Base-by-base conservation (phyloP, 2,329 filamentous ascomycete species). In the Pyricularia sp. region DNA sequence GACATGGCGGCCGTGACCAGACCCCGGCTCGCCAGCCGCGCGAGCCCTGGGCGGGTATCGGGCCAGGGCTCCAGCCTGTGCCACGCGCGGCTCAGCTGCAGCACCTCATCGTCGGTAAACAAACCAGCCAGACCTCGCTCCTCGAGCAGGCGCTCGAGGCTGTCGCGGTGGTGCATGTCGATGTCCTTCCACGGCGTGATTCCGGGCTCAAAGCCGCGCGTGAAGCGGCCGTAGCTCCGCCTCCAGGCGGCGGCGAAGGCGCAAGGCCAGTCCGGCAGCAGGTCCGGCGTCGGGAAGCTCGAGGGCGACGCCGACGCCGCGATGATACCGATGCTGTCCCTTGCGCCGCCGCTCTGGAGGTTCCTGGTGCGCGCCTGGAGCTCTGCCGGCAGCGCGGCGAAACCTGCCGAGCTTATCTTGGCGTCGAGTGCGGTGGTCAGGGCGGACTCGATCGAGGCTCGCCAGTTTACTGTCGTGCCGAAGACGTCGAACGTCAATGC, bases 401-500 rank as follows among this genome's bases (percentile, higher is more conserved):
- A 77, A 58, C 80, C 73, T 20, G 83, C 79, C 36, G 88, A 81
- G 2, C 81, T 80, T 17, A 75, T 75, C 73, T 86, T 85, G 69
- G 80, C 77, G 31, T 78, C 75, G 17, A 86, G 84, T 58, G 83
- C 82, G 12, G 81, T 75, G 28, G 79, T 76, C 65, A 95, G 84
- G 68, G 86, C 85, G 10, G 83, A 79, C 17, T 83, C 86, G 25
- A 95, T 86, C 1, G 88, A 87, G 58, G 81, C 82, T 69, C 91
- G 89, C 91, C 92, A 94, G 81, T 94, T 85, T 64, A 95, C 92
- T 71, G 90, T 87, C 0, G 92, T 95, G 72, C 91, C 91, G 77
- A 94, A 93, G 73, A 93, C 86, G 79, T 93, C 91, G 75, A 92
- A 93, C 68, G 89, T 83, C 42, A 93, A 81, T 9, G 86, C 90